Evolutionary conservation across 2,329 filamentous ascomycete species (phyloP), one percentile per base, ranked within the genome.

Genomic region (Pseudocercospora fuligena): DNA sequence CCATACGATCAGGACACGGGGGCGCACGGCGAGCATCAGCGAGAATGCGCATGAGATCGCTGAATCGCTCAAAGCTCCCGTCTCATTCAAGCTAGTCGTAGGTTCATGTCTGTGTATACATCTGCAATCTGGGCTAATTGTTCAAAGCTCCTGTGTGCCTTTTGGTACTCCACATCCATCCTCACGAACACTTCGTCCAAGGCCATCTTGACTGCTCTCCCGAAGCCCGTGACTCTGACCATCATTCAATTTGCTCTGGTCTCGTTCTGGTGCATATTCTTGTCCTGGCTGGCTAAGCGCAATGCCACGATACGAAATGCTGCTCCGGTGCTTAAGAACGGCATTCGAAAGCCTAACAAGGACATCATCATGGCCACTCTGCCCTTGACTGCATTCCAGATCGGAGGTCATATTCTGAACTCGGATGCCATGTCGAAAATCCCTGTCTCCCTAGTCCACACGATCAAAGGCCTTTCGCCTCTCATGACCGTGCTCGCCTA

Each of bases 171-270:
- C 78, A 97, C 94, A 25, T 98, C 94, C 51, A 95, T 96, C 69
- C 84, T 98, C 73, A 97, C 95, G 69, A 99, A 98, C 78, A 97
- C 95, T 1, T 98, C 95, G 25, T 97, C 95, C 61, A 99, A 99
- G 82, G 92, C 94, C 19, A 99, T 99, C 76, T 85, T 98, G 68
- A 97, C 93, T 72, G 92, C 92, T 51, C 92, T 97, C 72, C 89
- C 92, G 66, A 95, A 93, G 80, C 94, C 94, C 1, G 91, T 95
- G 33, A 97, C 94, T 21, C 86, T 98, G 74, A 98, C 94, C 1
- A 85, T 97, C 65, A 85, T 97, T 60, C 95, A 99, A 84, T 99
- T 99, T 81, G 91, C 89, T 65, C 94, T 97, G 75, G 94, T 99
- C 47, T 92, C 92, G 11, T 88, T 89, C 63, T 95, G 93, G 84